A percentile compares a stretch with the other conserved stretches of the same genome.
phyloP scores from a whole-genome alignment of 768 basidiomycete species.

The Artomyces pyxidatus region DNA sequence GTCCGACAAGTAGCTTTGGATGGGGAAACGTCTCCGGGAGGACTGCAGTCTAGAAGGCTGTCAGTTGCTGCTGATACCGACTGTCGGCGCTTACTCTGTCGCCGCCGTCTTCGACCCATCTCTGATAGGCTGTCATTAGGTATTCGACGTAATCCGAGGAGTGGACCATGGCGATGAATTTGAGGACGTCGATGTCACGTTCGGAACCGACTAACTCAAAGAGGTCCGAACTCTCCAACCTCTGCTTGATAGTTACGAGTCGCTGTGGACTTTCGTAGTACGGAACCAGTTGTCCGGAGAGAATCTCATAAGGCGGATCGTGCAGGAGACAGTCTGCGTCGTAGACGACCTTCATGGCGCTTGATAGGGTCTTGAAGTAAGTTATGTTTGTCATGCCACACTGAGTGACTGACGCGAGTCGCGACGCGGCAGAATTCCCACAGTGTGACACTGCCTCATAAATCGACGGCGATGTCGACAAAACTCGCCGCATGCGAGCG shows the following conservation, averaged over 20 bases:
- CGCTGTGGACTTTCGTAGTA: slow-evolving; percentile 26
- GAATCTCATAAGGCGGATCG: slow-evolving; percentile 24
- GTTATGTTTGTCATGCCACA: too few relatives aligned
- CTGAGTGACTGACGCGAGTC: too few relatives aligned
- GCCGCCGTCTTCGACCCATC: slow-evolving; percentile 23
- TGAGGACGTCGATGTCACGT: slow-evolving; percentile 4
- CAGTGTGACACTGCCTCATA: too few relatives aligned
- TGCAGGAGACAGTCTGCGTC: slow-evolving; percentile 19
- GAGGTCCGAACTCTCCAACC: slow-evolving; percentile 9
- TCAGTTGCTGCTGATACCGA: background rate
- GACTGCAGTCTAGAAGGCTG: slow-evolving; percentile 20
- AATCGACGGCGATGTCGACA: too few relatives aligned
- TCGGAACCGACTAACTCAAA: slow-evolving; percentile 12
- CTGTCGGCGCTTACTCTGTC: slow-evolving; percentile 1
- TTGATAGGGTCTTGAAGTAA: too few relatives aligned
- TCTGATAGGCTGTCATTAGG: slow-evolving; percentile 20
- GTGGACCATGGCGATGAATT: slow-evolving; percentile 20
- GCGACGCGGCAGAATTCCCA: too few relatives aligned
- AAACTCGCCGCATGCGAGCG: too few relatives aligned
- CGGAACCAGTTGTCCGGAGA: slow-evolving; percentile 19
- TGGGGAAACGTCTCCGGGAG: slow-evolving; percentile 26
- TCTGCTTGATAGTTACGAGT: slow-evolving; percentile 16
- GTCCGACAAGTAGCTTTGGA: slow-evolving; percentile 11
- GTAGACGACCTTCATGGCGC: slow-evolving; percentile 20
- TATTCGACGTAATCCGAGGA: slow-evolving; percentile 20